Evolutionary conservation across 1,284 basidiomycete genomes (phyloP).

Genomic region (Butyriboletus appendiculatus): DNA sequence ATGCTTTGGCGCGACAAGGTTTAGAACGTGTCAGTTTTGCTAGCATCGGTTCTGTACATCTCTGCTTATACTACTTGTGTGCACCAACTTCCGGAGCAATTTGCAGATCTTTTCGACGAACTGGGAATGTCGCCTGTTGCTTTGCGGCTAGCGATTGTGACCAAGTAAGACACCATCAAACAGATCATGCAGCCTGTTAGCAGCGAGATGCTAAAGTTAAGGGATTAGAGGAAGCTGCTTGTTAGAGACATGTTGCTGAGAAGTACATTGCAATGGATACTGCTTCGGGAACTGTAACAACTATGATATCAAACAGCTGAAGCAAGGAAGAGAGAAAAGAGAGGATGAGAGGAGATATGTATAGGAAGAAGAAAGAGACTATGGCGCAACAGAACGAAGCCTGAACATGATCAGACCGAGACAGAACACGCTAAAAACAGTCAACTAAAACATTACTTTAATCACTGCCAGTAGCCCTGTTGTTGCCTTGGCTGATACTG

Average conservation of each 20-base stretch:
- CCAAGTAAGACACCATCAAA: background rate
- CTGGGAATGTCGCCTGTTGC: background rate
- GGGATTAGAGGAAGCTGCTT: slow-evolving; percentile 13
- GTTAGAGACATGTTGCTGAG: slow-evolving; percentile 24
- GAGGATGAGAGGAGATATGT: slow-evolving; percentile 23
- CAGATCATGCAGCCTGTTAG: no score
- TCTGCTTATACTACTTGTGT: background rate
- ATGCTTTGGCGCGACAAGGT: background rate
- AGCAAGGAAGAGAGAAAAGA: slow-evolving; percentile 24
- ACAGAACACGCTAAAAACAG: slow-evolving; percentile 14
- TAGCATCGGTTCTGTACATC: slow-evolving; percentile 9
- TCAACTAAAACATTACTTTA: slow-evolving; percentile 14
- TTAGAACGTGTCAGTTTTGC: background rate
- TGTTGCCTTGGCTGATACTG: slow-evolving; percentile 66
- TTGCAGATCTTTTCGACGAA: background rate
- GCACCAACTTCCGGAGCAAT: background rate
- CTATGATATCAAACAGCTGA: slow-evolving; percentile 34
- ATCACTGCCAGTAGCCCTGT: slow-evolving; percentile 71
- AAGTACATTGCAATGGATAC: slow-evolving; percentile 34
- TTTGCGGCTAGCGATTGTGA: background rate
- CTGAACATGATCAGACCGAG: slow-evolving; percentile 1
- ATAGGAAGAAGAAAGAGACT: slow-evolving; percentile 15
- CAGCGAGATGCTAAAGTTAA: background rate
- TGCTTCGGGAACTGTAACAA: slow-evolving; percentile 25
- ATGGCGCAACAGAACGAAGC: slow-evolving; percentile 12